Evolutionary conservation across 139 green algal genomes (phyloP), one percentile per base, ranked within the genome.

Genomic region (Spirogloea muscicola): DNA sequence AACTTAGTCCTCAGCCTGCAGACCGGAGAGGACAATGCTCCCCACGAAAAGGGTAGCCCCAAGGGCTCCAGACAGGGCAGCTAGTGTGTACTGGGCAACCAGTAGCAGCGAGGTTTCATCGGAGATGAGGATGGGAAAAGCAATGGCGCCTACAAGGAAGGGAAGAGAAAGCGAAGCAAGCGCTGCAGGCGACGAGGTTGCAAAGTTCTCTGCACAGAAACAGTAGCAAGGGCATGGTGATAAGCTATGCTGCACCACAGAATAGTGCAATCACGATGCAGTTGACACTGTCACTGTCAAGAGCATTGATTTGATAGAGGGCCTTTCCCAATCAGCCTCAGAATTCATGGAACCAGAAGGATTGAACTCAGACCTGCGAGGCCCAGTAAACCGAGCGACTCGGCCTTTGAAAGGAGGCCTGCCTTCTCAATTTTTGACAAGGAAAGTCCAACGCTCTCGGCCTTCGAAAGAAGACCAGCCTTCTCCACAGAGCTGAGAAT

Each of bases 361-460:
- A n/a, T n/a, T n/a, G n/a, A n/a, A n/a, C n/a, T n/a, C n/a, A n/a
- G n/a, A n/a, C n/a, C n/a, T n/a, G n/a, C n/a, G 21, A 79, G 70
- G 42, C 5, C 27, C 18, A 79, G 33, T 39, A 79, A 33, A 65
- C 70, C 70, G 3, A 79, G 61, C 3, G 39, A 61, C 61, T 79
- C 70, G 29, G 70, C 89, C n/a, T 82, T 92, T 39, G 74, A 86
- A 33, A 93, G 84, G 48, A 91, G 72, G 21, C 89, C 89, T 33
- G 77, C 80, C 64, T 88, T 74, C 74, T 93, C 89, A 48, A 93
- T 91, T 48, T 77, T 85, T n/a, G 78, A 83, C 31, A 93, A 78
- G 2, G 89, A 91, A 0, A 93, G 48, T 39, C 88, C 88, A 41
- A 63, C 78, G n/a, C 72, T 81, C 79, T 93, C 89, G 3, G 76